phyloP scores from a whole-genome alignment of 305 asterid species.

The Fraxinus sp. region DNA sequence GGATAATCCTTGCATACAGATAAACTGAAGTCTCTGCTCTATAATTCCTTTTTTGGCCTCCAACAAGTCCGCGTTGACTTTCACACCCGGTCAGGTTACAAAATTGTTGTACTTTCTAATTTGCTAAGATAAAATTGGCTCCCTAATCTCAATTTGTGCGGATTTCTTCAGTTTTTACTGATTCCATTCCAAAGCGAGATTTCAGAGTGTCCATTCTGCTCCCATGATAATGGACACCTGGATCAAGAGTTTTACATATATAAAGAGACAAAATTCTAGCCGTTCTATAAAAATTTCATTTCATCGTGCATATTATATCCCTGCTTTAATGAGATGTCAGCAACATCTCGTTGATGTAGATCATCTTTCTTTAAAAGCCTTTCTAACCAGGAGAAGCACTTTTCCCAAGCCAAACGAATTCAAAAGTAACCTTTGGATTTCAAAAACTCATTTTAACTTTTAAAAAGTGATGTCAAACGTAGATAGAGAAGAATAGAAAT shows the following conservation, averaged over 20 bases:
- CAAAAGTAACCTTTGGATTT: too few relatives aligned
- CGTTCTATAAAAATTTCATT: background rate
- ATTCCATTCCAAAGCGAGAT: background rate
- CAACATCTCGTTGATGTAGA: background rate
- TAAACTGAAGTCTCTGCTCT: background rate
- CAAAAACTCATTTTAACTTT: too few relatives aligned
- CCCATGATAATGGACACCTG: background rate
- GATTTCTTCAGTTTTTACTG: background rate
- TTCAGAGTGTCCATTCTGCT: background rate
- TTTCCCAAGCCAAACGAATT: too few relatives aligned
- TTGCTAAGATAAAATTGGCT: background rate
- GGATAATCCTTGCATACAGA: background rate
- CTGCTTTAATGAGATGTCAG: background rate
- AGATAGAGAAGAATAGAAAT: too few relatives aligned
- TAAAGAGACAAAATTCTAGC: background rate
- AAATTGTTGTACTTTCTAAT: background rate
- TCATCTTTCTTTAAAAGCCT: too few relatives aligned
- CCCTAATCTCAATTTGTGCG: background rate
- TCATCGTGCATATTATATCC: background rate
- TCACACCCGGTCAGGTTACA: background rate
- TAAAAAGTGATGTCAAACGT: too few relatives aligned
- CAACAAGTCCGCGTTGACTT: background rate
- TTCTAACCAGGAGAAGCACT: too few relatives aligned
- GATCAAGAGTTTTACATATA: background rate
- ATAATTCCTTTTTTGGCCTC: background rate